Conservation (phyloP, 257 asterid genomes). For the Salvia rosmarinus region DNA sequence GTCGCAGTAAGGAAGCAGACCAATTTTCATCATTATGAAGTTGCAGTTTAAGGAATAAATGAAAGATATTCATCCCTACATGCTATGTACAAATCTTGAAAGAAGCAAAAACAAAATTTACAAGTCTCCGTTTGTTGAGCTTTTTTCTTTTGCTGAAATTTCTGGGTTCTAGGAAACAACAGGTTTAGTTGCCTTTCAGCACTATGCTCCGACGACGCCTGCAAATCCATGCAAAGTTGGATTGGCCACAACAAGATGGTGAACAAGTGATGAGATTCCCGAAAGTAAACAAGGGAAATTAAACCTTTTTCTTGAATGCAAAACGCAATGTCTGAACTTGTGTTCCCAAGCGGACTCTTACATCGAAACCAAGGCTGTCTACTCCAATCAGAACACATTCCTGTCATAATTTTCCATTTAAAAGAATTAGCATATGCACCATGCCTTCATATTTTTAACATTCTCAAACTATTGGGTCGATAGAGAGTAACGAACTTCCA, state of each 20-base stretch:
- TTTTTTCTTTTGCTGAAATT: constrained; percentile 77
- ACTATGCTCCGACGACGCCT: constrained; percentile 94
- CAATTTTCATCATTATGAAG: constrained; percentile 32
- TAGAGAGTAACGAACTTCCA: too few species aligned
- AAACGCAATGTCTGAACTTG: constrained; percentile 94
- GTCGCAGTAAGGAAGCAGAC: too few species aligned
- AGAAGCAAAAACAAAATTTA: constrained; percentile 25
- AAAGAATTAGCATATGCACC: constrained; percentile 29
- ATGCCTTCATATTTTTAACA: background rate
- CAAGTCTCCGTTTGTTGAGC: constrained; percentile 70
- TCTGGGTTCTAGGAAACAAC: constrained; percentile 73
- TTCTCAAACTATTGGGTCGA: background rate
- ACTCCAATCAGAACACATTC: constrained; percentile 83
- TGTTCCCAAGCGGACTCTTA: constrained; percentile 88
- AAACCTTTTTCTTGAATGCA: constrained; percentile 85
- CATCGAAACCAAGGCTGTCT: constrained; percentile 95
- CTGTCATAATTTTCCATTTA: constrained; percentile 46
- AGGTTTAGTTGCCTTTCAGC: constrained; percentile 86
- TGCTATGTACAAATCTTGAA: constrained; percentile 50
- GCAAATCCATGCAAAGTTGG: constrained; percentile 33
- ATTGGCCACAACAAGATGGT: background rate
- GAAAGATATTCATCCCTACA: constrained; percentile 37
- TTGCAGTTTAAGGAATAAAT: constrained; percentile 32
- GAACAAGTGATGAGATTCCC: background rate
- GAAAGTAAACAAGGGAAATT: background rate